These are phyloP conservation scores for Ilyonectria mors-panacis DNA, from an alignment of 2,329 filamentous ascomycete genomes.

Conservation along the genomic window DNA sequence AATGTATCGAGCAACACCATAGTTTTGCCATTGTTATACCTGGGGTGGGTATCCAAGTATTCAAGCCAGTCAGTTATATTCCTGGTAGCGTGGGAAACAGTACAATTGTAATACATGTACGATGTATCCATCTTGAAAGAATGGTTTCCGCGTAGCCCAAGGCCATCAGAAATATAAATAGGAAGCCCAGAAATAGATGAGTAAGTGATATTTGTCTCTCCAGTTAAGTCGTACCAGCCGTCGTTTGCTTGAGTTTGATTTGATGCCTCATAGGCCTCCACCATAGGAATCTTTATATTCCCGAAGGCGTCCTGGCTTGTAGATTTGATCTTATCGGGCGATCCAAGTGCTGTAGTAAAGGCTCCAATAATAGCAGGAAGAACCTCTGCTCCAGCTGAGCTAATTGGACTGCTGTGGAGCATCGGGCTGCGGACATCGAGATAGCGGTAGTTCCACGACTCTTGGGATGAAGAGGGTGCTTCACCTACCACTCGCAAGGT, in stretches of 20 bases:
- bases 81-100: not conserved
- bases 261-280: slow-evolving; percentile 7
- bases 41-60: no score
- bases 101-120: slow-evolving; percentile 15
- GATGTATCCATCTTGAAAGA: slow-evolving; percentile 4
- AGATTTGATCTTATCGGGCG: slow-evolving; percentile 14
- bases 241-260: not conserved
- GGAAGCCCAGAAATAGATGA: slow-evolving; percentile 25
- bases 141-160: not conserved
- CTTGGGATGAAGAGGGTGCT: slow-evolving; percentile 3
- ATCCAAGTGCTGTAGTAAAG: slow-evolving; percentile 19
- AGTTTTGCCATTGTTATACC: no score
- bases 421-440: slow-evolving; percentile 24
- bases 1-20: no score
- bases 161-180: not conserved
- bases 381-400: not conserved
- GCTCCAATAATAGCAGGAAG: slow-evolving; percentile 16
- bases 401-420: not conserved
- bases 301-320: slow-evolving; percentile 30
- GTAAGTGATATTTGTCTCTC: slow-evolving; percentile 10
- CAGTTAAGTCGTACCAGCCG: slow-evolving; percentile 18
- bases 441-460: slow-evolving; percentile 22
- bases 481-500: slow-evolving; percentile 19
- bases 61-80: no score
- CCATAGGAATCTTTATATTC: slow-evolving; percentile 29